These are phyloP conservation scores for Silene latifolia DNA, from an alignment of 148 eudicot species.

Conservation along the genomic window DNA sequence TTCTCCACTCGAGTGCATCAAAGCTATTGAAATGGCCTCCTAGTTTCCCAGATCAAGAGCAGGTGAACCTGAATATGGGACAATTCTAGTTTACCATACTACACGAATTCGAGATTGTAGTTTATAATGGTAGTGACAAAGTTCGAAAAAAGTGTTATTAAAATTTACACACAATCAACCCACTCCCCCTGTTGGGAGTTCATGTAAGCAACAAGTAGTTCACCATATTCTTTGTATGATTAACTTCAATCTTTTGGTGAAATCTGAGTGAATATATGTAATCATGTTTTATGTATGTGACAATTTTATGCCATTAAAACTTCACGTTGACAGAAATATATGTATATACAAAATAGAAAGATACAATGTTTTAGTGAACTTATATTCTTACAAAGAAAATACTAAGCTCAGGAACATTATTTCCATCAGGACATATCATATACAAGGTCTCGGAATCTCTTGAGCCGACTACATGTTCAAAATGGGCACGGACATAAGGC, in stretches of 20 bases:
- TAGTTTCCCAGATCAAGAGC: neutral
- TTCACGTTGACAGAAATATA: neutral
- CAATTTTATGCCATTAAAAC: neutral
- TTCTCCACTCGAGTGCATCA: conserved; percentile 73
- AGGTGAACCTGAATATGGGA: too few relatives aligned
- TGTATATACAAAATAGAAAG: neutral
- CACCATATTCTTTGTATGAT: too few relatives aligned
- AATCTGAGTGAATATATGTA: too few relatives aligned
- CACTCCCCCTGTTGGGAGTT: too few relatives aligned
- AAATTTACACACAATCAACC: neutral
- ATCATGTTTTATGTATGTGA: neutral
- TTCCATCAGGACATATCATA: conserved; percentile 31
- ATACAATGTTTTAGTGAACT: neutral
- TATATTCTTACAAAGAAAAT: conserved; percentile 31
- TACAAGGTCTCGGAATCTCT: conserved; percentile 31
- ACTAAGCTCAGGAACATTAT: conserved; percentile 26
- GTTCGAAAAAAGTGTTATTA: neutral
- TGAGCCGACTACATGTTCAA: conserved; percentile 26
- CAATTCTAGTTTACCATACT: too few relatives aligned
- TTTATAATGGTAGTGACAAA: neutral
- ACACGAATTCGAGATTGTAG: too few relatives aligned
- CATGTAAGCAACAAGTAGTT: too few relatives aligned
- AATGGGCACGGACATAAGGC: conserved; percentile 26
- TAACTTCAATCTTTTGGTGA: too few relatives aligned
- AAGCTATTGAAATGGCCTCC: conserved; percentile 68